These are phyloP conservation scores for Ophiosphaerella narmari DNA, from an alignment of 2,329 filamentous ascomycete species.

Conservation along the genomic window DNA sequence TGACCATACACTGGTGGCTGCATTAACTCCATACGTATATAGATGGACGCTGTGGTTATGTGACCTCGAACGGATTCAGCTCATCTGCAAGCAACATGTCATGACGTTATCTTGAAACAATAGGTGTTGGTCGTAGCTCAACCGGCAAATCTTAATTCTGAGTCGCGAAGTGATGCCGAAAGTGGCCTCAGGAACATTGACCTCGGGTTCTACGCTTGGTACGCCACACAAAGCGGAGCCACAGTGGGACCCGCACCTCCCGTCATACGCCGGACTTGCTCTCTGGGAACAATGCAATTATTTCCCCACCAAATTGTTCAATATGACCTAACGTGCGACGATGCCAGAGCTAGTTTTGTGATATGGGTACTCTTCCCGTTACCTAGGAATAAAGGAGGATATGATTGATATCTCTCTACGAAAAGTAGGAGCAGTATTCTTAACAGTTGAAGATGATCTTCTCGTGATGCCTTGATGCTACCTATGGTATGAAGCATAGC, in stretches of 20 bases:
- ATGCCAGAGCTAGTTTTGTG: too few species aligned
- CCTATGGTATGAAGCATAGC: too few species aligned
- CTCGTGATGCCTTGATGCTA: too few species aligned
- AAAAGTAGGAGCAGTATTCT: too few species aligned
- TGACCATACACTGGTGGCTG: not conserved
- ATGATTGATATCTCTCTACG: too few species aligned
- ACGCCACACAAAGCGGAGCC: not conserved
- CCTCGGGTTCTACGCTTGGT: not conserved
- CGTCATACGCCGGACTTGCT: too few species aligned
- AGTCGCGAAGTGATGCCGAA: conserved; percentile 13
- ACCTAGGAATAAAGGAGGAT: too few species aligned
- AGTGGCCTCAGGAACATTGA: conserved; percentile 1
- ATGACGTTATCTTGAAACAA: conserved; percentile 15
- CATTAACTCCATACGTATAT: not conserved
- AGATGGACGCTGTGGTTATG: not conserved
- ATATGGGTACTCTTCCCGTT: too few species aligned
- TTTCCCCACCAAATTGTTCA: too few species aligned
- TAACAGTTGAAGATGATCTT: too few species aligned
- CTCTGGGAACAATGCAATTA: too few species aligned
- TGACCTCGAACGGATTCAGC: conserved; percentile 7
- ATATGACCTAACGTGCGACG: too few species aligned
- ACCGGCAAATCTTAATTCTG: conserved; percentile 12
- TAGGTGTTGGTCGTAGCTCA: conserved; percentile 6
- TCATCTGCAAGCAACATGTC: conserved; percentile 6
- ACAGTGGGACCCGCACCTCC: not conserved